Conservation (phyloP, 2,329 filamentous ascomycete species). For the Colletotrichum sojae region DNA sequence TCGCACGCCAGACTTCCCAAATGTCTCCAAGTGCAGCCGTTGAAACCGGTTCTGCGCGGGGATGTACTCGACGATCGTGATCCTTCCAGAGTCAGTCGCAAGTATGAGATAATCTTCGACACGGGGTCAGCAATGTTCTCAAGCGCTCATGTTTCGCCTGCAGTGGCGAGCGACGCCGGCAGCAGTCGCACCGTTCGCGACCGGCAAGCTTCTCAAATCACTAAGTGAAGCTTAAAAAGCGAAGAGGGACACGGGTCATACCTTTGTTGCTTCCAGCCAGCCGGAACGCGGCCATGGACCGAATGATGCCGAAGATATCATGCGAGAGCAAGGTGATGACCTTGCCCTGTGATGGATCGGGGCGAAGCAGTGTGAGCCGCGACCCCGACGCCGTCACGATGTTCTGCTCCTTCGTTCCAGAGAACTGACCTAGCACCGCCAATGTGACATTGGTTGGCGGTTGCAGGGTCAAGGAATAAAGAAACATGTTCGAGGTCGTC, state of each 20-base stretch:
- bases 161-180: slow-evolving; percentile 17
- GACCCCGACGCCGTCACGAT: slow-evolving; percentile 95
- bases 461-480: slow-evolving; percentile 97
- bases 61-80: slow-evolving; percentile 93
- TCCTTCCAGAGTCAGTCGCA: slow-evolving; percentile 94
- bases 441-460: slow-evolving; percentile 90
- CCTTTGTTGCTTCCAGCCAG: slow-evolving; percentile 96
- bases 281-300: slow-evolving; percentile 88
- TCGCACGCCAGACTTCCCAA: slow-evolving; percentile 95
- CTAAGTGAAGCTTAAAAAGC: slow-evolving; percentile 73
- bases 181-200: slow-evolving; percentile 26
- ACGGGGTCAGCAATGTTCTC: slow-evolving; percentile 38
- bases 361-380: slow-evolving; percentile 87
- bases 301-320: slow-evolving; percentile 96
- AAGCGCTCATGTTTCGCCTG: slow-evolving; percentile 28
- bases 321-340: slow-evolving; percentile 89
- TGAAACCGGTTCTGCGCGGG: slow-evolving; percentile 89
- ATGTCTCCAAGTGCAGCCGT: slow-evolving; percentile 94
- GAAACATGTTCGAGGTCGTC: slow-evolving; percentile 98
- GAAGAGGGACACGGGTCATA: slow-evolving; percentile 67
- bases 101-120: slow-evolving; percentile 92
- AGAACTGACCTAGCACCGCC: slow-evolving; percentile 94
- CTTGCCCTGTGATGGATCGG: slow-evolving; percentile 88
- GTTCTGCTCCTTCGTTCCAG: slow-evolving; percentile 96
- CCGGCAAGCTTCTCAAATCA: slow-evolving; percentile 61